Base-by-base conservation (phyloP, 2,329 filamentous ascomycete species). In the Orbilia blumenaviensis region DNA sequence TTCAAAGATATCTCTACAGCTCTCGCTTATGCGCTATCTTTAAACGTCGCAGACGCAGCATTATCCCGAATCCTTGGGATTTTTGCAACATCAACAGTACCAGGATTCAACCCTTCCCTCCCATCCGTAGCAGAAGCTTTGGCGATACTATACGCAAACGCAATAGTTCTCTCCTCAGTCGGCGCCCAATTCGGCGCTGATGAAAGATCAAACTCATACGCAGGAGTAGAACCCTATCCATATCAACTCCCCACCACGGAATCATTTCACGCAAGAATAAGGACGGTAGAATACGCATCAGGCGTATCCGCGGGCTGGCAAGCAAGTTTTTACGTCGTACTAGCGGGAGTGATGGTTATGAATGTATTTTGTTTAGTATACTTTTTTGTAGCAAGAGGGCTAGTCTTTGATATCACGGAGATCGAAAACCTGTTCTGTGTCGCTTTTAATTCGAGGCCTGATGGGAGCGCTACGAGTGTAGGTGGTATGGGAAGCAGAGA, bases 101-200 rank as follows among this genome's bases (percentile, higher is more conserved):
- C 71, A n/a, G 63, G 46, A 9, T 84, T 92, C 0, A 83, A 86
- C 34, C 82, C 84, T 0, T 80, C 82, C 0, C 81, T 90, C 0
- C 92, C 92, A 0, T 92, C 89, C 1, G 85, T 92, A n/a, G 89
- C 88, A 0, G 92, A 95, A 82, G 89, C 90, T 0, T 81, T 95
- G 0, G 90, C 91, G 0, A 90, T 92, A 0, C 86, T 93, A 79
- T 87, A 88, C 0, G 88, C 88, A 2, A 89, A 87, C 36, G 92
- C 90, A 0, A 82, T 93, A 0, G 85, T 93, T 7, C 84, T 89
- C 46, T 86, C 87, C 7, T 83, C 88, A 1, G 82, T 87, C 7
- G 85, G 88, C 67, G 83, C 89, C 0, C 89, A 90, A 0, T 92
- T 90, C 79, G 78, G 82, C 0, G 78, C 81, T 0, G 27, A 41